phyloP scores from a whole-genome alignment of 176 grass and related monocot species.

The Phragmites australis region DNA sequence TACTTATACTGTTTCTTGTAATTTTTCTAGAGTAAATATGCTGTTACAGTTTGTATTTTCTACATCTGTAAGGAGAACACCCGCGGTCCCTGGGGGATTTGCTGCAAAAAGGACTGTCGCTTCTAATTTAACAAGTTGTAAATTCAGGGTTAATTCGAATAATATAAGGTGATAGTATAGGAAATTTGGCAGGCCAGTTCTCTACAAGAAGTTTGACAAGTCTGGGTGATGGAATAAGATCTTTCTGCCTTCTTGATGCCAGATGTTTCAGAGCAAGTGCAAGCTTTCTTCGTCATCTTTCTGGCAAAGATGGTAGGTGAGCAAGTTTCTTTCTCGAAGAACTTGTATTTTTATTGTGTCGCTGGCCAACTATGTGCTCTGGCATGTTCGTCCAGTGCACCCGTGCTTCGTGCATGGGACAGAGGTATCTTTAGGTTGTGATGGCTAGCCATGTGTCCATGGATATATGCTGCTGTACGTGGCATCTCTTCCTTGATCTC shows the following conservation, averaged over 20 bases:
- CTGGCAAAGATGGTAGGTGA: conserved; percentile 24
- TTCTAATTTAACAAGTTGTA: conserved; percentile 2
- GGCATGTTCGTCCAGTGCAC: conserved; percentile 37
- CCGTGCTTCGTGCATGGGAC: conserved; percentile 22
- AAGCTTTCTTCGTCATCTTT: neutral
- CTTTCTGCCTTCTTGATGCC: neutral
- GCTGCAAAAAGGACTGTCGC: neutral
- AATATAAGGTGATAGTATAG: neutral
- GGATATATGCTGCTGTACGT: conserved; percentile 28
- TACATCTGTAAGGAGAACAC: neutral
- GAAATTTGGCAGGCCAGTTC: neutral
- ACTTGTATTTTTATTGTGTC: conserved; percentile 6
- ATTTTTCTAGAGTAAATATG: conserved; percentile 27
- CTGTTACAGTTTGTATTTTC: neutral
- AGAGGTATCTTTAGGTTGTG: neutral
- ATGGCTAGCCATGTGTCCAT: conserved; percentile 46
- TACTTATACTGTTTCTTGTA: neutral
- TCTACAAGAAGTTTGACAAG: neutral
- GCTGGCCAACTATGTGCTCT: conserved; percentile 44
- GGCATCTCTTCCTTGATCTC: conserved; percentile 29
- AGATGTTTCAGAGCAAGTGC: conserved; percentile 7
- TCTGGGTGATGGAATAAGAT: neutral
- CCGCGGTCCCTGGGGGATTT: neutral
- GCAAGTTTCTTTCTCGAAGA: conserved; percentile 20
- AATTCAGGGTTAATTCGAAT: conserved; percentile 13